Evolutionary conservation across 441 rosid species (phyloP), one percentile per base, ranked within the genome.

Genomic region (Gossypium schwendimanii): DNA sequence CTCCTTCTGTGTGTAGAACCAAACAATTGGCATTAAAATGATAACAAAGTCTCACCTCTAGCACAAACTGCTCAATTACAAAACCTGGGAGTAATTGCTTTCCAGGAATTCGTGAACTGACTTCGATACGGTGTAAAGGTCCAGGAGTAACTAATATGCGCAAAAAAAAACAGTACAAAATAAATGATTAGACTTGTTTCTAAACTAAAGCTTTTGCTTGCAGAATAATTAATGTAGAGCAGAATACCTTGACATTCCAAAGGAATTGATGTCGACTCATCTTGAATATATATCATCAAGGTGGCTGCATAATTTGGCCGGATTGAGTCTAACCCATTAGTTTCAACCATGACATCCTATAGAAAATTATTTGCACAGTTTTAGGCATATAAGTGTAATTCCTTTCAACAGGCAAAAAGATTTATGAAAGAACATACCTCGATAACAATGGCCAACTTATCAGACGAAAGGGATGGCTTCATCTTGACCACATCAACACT

Each of bases 171-270:
- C 23, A 21, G 23, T 21, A 21, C 23, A 21, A 21, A 21, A 21
- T 21, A 21, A 21, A 21, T 21, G 0, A 21, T 21, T 21, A 21
- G 23, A 21, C 23, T 21, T 21, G 23, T 21, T 21, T 21, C 23
- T 21, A 21, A 21, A 21, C 26, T 24, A 39, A 39, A 9, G 47
- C 28, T 39, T 63, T 18, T 18, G 7, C 9, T 39, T 7, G n/a
- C 68, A 63, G 52, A 33, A 12, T 5, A 20, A 44, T 33, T 20
- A 45, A 18, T 76, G 71, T 33, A 57, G 26, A 57, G 49, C 18
- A 39, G 12, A 68, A 58, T 84, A 88, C 97, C 90, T 82, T 64
- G 77, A 80, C 91, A 90, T 59, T 84, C 81, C 71, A 87, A 73
- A 3, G 85, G 80, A 72, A 84, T 71, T 1, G 87, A 72, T 17